Evolutionary conservation across 164 flowering plant genomes (phyloP).

Genomic region (Tetrastigma voinierianum): DNA sequence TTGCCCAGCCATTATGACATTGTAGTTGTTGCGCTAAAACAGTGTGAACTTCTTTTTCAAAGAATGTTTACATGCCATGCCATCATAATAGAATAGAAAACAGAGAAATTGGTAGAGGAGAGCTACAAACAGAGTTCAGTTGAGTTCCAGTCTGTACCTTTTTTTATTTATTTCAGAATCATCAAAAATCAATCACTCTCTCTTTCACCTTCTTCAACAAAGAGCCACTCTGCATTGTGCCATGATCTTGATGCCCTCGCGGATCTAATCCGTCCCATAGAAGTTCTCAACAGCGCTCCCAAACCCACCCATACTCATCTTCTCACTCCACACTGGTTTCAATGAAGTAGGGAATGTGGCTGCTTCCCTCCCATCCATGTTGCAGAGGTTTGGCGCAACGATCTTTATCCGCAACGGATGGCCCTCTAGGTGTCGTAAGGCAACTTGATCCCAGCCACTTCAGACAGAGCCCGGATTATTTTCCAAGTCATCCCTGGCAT

Average conservation of each 20-base stretch:
- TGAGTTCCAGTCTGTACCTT: no score
- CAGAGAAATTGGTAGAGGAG: no score
- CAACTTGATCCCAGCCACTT: slow-evolving; percentile 67
- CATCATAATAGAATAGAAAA: no score
- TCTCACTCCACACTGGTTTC: slow-evolving; percentile 47
- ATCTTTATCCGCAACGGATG: slow-evolving; percentile 59
- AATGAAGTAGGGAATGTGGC: slow-evolving; percentile 45
- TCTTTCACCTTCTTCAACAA: slow-evolving; percentile 61
- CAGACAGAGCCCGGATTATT: slow-evolving; percentile 86
- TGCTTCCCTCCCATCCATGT: slow-evolving; percentile 72
- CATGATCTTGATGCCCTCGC: slow-evolving; percentile 98
- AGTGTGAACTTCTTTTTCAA: no score
- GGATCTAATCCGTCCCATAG: slow-evolving; percentile 91
- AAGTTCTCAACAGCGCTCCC: slow-evolving; percentile 69
- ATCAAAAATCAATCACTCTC: no score
- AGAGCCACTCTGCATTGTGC: slow-evolving; percentile 90
- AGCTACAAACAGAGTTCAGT: no score
- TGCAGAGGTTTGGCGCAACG: slow-evolving; percentile 87
- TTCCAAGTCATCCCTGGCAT: slow-evolving; percentile 99
- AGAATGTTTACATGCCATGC: no score
- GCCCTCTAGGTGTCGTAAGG: slow-evolving; percentile 65
- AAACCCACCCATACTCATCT: slow-evolving; percentile 45
- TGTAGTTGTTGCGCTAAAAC: no score
- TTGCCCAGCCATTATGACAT: no score
- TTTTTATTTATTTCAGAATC: no score